Evolutionary conservation across 495 filamentous ascomycete genomes (phyloP).

Genomic region (Podospora fimiseda): DNA sequence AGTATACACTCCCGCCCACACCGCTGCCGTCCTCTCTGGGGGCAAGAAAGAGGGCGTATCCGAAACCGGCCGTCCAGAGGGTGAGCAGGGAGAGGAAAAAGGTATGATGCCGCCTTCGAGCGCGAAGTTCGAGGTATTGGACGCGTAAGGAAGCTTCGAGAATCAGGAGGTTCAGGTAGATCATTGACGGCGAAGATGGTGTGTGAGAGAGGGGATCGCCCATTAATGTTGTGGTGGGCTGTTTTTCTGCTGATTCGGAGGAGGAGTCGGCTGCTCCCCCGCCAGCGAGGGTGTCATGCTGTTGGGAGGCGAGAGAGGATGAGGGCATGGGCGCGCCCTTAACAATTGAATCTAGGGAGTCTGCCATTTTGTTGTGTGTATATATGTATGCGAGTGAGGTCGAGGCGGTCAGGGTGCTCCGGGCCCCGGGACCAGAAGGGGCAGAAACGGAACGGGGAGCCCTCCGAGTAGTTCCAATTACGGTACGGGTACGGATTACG

Average conservation of each 20-base stretch:
- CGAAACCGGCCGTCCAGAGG: constrained; percentile 74
- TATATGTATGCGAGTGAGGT: neutral
- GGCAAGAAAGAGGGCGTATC: constrained; percentile 79
- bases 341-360: constrained; percentile 76
- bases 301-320: constrained; percentile 25
- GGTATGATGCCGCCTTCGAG: constrained; percentile 87
- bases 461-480: no score
- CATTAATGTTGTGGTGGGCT: constrained; percentile 44
- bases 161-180: constrained; percentile 96
- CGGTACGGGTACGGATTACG: no score
- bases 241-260: constrained; percentile 27
- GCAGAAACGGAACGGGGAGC: neutral
- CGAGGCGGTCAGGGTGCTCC: neutral
- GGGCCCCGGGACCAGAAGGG: neutral
- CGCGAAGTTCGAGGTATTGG: constrained; percentile 84
- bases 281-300: constrained; percentile 19
- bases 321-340: constrained; percentile 59
- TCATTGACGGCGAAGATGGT: constrained; percentile 87
- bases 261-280: constrained; percentile 36
- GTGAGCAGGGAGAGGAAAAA: constrained; percentile 79
- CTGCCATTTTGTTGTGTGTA: constrained; percentile 31
- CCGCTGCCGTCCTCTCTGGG: constrained; percentile 86
- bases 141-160: constrained; percentile 89
- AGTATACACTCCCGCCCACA: constrained; percentile 89
- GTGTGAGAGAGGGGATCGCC: constrained; percentile 71